A percentile compares a stretch with the other conserved stretches of the same genome.
Evolutionary conservation across 768 basidiomycete species (phyloP).

Genomic region (Podaxis pistillaris): DNA sequence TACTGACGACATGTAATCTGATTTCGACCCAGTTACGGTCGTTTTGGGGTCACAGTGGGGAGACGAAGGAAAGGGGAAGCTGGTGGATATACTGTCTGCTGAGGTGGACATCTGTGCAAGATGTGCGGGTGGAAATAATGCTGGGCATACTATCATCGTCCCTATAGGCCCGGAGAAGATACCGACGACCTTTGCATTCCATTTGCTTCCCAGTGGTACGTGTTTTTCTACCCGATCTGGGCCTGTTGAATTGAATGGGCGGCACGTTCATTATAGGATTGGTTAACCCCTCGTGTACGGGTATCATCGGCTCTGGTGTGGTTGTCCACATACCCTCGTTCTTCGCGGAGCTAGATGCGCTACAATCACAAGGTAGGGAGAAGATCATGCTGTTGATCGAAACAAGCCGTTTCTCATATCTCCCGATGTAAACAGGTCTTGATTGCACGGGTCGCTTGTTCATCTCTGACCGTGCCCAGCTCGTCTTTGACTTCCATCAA

Average conservation of each 20-base stretch:
- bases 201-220: constrained; percentile 90
- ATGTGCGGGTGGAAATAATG: constrained; percentile 98
- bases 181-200: constrained; percentile 85
- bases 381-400: not conserved
- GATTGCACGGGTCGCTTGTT: constrained; percentile 82
- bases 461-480: constrained; percentile 93
- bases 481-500: constrained; percentile 99
- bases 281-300: constrained; percentile 81
- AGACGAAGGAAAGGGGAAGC: constrained; percentile 92
- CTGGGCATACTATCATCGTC: constrained; percentile 96
- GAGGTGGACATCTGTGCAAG: constrained; percentile 91
- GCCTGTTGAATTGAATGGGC: not conserved
- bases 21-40: constrained; percentile 45
- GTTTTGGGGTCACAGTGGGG: constrained; percentile 92
- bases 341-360: constrained; percentile 86
- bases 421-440: constrained; percentile 53
- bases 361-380: constrained; percentile 74
- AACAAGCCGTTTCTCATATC: not conserved
- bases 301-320: constrained; percentile 92
- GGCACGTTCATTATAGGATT: constrained; percentile 48
- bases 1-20: not conserved
- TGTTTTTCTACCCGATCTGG: not conserved
- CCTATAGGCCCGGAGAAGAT: constrained; percentile 61
- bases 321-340: constrained; percentile 95
- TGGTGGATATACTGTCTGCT: constrained; percentile 93